phyloP scores from a whole-genome alignment of 129 eudicot species.

The Lactuca sativa region DNA sequence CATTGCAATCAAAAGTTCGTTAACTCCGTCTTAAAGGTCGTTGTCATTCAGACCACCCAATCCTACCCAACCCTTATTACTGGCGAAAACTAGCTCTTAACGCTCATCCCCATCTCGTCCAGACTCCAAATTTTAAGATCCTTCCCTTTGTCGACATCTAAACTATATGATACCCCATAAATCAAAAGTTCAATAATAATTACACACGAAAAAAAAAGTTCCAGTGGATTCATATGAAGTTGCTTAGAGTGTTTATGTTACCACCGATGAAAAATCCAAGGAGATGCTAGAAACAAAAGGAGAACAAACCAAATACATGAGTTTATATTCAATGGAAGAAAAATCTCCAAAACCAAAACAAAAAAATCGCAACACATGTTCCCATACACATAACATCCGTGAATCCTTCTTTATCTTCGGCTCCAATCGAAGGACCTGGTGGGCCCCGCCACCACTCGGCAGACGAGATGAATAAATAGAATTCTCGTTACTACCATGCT shows the following conservation, averaged over 20 bases:
- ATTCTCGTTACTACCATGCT: too few species aligned
- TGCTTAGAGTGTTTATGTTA: neutral
- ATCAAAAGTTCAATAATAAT: constrained; percentile 12
- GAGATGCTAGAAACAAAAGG: constrained; percentile 32
- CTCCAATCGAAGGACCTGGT: too few species aligned
- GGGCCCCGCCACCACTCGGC: too few species aligned
- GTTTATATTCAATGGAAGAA: constrained; percentile 28
- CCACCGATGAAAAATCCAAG: constrained; percentile 23
- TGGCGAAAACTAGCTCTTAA: constrained; percentile 33
- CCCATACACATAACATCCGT: constrained; percentile 30
- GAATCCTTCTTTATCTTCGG: too few species aligned
- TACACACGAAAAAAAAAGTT: constrained; percentile 8
- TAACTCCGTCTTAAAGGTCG: constrained; percentile 23
- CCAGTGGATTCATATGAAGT: constrained; percentile 10
- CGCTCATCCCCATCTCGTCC: constrained; percentile 32
- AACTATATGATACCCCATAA: constrained; percentile 14
- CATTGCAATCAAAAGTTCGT: constrained; percentile 8
- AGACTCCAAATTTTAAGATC: neutral
- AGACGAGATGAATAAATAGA: too few species aligned
- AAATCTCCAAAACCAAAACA: constrained; percentile 35
- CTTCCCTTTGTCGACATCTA: neutral
- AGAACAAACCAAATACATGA: constrained; percentile 26
- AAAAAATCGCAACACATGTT: constrained; percentile 25
- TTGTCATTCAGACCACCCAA: constrained; percentile 39
- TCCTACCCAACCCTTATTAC: constrained; percentile 35